A percentile compares a stretch with the other conserved stretches of the same genome.
phyloP scores from a whole-genome alignment of 2,329 filamentous ascomycete genomes.

The Monilinia vaccinii-corymbosi region DNA sequence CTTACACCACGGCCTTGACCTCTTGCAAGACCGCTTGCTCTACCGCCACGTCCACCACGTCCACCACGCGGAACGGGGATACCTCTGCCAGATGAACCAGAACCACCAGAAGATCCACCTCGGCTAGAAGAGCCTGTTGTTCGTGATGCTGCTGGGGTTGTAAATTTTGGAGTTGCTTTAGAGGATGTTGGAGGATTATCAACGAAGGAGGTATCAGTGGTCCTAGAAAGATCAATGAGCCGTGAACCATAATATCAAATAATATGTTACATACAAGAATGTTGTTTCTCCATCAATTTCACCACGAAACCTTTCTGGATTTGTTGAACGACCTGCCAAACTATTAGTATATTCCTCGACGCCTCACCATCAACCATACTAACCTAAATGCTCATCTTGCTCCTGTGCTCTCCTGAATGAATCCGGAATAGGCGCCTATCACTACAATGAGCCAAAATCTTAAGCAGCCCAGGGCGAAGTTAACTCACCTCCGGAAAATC shows the following conservation, averaged over 20 bases:
- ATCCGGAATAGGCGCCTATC: slow-evolving; percentile 69
- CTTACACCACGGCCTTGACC: slow-evolving; percentile 26
- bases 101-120: slow-evolving; percentile 19
- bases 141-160: slow-evolving; percentile 27
- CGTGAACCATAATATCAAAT: not conserved
- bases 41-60: slow-evolving; percentile 26
- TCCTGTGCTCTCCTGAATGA: slow-evolving; percentile 65
- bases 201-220: slow-evolving; percentile 84
- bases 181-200: slow-evolving; percentile 63
- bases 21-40: slow-evolving; percentile 29
- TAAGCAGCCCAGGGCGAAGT: not conserved
- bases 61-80: slow-evolving; percentile 26
- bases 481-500: slow-evolving; percentile 79
- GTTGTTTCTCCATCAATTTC: slow-evolving; percentile 62
- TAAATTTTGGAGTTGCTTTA: slow-evolving; percentile 37
- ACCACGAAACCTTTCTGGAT: slow-evolving; percentile 30
- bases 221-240: slow-evolving; percentile 42
- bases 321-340: slow-evolving; percentile 26
- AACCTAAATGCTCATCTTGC: slow-evolving; percentile 43
- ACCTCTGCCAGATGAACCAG: slow-evolving; percentile 24
- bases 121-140: slow-evolving; percentile 14
- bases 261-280: slow-evolving; percentile 55
- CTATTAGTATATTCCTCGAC: slow-evolving; percentile 1
- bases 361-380: slow-evolving; percentile 1
- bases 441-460: slow-evolving; percentile 3